These are phyloP conservation scores for Blastomyces silverae DNA, from an alignment of 2,329 filamentous ascomycete genomes.

Conservation along the genomic window DNA sequence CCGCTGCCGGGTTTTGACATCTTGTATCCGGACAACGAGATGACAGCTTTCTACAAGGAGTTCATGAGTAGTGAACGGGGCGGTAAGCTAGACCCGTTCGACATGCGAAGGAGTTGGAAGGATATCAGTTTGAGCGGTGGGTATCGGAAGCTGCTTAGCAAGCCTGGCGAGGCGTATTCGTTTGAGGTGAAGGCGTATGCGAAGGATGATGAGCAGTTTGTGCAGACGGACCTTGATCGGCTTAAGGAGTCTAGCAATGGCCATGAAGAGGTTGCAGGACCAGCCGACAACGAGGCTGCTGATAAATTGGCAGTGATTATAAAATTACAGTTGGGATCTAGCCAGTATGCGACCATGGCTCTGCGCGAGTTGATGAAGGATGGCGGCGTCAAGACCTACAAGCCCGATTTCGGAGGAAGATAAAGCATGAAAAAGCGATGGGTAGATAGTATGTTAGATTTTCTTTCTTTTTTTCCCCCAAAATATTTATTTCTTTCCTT, in stretches of 20 bases:
- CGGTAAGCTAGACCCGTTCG: constrained; percentile 69
- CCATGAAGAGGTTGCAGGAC: constrained; percentile 18
- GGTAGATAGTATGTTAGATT: neutral
- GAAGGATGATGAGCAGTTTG: constrained; percentile 67
- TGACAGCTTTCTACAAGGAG: constrained; percentile 73
- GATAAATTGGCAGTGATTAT: constrained; percentile 61
- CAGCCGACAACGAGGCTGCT: constrained; percentile 24
- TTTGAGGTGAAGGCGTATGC: constrained; percentile 64
- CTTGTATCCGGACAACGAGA: constrained; percentile 73
- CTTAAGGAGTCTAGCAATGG: constrained; percentile 44
- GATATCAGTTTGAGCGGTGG: constrained; percentile 84
- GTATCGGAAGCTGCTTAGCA: constrained; percentile 77
- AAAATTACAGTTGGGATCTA: constrained; percentile 68
- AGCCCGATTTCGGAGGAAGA: constrained; percentile 53
- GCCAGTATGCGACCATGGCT: constrained; percentile 80
- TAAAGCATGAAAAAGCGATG: neutral
- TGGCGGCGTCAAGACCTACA: constrained; percentile 55
- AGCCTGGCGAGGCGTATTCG: constrained; percentile 56
- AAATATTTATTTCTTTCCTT: neutral
- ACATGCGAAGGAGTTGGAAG: constrained; percentile 79
- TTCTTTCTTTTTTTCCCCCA: no score
- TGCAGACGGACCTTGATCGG: constrained; percentile 75
- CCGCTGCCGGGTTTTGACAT: constrained; percentile 90
- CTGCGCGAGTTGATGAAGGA: constrained; percentile 68
- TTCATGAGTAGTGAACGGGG: constrained; percentile 80